Evolutionary conservation across 1,139 yeast species (phyloP).

Genomic region (Blastobotrys illinoisensis): DNA sequence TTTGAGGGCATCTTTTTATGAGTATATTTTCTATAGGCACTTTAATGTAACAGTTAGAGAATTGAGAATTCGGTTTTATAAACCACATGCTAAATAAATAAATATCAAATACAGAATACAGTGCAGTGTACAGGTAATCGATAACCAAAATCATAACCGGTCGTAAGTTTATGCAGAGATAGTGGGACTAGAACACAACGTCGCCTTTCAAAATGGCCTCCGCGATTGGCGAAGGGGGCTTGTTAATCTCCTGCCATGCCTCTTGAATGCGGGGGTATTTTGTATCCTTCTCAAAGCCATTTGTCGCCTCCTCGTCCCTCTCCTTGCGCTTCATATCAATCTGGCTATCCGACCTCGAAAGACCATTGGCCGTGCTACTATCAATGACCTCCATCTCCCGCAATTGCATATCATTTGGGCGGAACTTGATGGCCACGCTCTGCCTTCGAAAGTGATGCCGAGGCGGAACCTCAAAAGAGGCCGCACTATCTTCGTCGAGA

Average conservation of each 20-base stretch:
- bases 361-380: background rate
- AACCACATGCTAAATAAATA: background rate
- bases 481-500: background rate
- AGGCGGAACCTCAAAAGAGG: background rate
- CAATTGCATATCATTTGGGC: background rate
- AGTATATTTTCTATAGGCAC: too few species aligned
- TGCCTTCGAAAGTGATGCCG: background rate
- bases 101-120: background rate
- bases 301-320: background rate
- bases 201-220: conserved; percentile 32
- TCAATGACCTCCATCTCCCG: background rate
- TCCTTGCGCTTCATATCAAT: background rate
- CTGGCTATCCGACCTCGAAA: background rate
- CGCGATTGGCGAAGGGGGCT: conserved; percentile 29
- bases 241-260: conserved; percentile 12
- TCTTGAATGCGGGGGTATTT: background rate
- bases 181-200: conserved; percentile 13
- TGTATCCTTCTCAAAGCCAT: background rate
- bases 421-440: background rate
- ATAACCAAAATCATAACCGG: background rate
- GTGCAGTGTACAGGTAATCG: background rate
- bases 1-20: too few species aligned
- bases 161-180: background rate
- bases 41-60: too few species aligned
- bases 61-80: background rate